Evolutionary conservation across 495 filamentous ascomycete genomes (phyloP).

Genomic region (Xylaria venustula): DNA sequence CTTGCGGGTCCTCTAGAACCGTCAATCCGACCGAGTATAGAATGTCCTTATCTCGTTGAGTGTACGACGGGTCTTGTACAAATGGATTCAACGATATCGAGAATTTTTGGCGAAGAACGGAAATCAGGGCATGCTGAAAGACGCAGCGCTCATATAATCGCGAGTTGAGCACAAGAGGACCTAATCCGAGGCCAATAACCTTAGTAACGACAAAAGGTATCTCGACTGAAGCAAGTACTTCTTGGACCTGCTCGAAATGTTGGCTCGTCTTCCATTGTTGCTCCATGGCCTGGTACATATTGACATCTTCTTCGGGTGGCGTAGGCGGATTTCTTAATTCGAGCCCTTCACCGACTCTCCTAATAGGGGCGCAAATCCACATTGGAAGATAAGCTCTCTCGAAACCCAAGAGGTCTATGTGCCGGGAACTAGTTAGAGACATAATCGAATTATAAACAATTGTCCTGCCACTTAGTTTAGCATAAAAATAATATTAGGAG

Average conservation of each 20-base stretch:
- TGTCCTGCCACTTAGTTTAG: constrained; percentile 10
- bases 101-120: constrained; percentile 9
- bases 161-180: constrained; percentile 7
- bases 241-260: constrained; percentile 14
- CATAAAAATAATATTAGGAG: constrained; percentile 11
- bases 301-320: constrained; percentile 13
- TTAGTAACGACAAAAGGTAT: constrained; percentile 15
- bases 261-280: constrained; percentile 17
- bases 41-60: constrained; percentile 15
- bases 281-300: constrained; percentile 13
- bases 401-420: constrained; percentile 4
- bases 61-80: constrained; percentile 13
- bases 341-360: background rate
- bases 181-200: constrained; percentile 11
- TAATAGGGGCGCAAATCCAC: constrained; percentile 11
- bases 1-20: constrained; percentile 28
- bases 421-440: background rate
- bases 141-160: constrained; percentile 4
- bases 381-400: constrained; percentile 12
- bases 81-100: constrained; percentile 1
- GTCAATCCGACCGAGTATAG: constrained; percentile 13
- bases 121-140: constrained; percentile 9
- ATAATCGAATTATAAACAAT: constrained; percentile 6
- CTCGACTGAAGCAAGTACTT: constrained; percentile 15
- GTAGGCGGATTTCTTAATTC: constrained; percentile 9